Base-by-base conservation (phyloP, 768 basidiomycete species). In the Kwoniella pini region DNA sequence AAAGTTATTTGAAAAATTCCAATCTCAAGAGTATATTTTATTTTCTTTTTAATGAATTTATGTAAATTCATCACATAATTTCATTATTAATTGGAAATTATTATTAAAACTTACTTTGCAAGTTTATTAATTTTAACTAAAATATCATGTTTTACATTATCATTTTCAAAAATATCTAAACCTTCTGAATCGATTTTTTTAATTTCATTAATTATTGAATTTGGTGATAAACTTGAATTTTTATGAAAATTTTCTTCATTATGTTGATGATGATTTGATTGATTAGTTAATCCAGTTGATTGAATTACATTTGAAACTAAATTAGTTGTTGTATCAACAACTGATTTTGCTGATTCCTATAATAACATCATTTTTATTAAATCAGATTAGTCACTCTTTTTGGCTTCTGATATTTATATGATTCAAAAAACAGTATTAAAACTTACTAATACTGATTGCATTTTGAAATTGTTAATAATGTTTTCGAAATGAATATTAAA, bases 91-190 rank as follows among this genome's bases (percentile, higher is more conserved):
- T n/a, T n/a, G n/a, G n/a, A n/a, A n/a, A n/a, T n/a, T n/a, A n/a
- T n/a, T n/a, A n/a, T n/a, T n/a, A 24, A 43, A 11, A 69, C 71
- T 63, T 53, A 73, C 71, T 62, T 43, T 19, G 71, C 74, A 46
- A 76, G 66, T 57, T 76, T 65, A 53, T 76, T 76, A 57, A 76
- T 68, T 68, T 76, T 71, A 30, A 76, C 70, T 63, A 76, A 55
- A 4, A 74, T 63, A 53, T 69, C 75, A 60, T 76, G 75, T 44
- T 69, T 64, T 15, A 76, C 70, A 4, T 51, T 48, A 27, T 69
- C 48, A 42, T 63, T 60, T 48, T 72, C 72, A 67, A 76, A 74
- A 9, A 76, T 71, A 2, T 31, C 62, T 45, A 72, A 55, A 17
- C 67, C 72, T 3, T 67, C 75, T 2, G 50, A 22, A 46, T 74